phyloP scores from a whole-genome alignment of 805 yeast species.

The Alloascoidea africana region DNA sequence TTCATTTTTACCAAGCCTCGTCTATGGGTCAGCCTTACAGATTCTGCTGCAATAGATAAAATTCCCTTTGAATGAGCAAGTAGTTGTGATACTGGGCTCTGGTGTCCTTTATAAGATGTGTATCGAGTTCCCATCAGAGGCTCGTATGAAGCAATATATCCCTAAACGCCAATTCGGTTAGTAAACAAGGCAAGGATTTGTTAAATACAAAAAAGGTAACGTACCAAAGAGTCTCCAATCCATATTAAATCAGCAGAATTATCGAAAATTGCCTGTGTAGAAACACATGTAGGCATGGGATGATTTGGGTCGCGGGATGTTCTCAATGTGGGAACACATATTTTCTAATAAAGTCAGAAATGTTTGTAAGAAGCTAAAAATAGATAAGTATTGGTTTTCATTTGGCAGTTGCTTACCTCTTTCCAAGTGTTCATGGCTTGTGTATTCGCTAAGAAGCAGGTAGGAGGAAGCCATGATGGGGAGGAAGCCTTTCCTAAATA shows the following conservation, averaged over 20 bases:
- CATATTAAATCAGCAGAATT: constrained; percentile 47
- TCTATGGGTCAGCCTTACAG: constrained; percentile 29
- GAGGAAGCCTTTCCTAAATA: too few relatives aligned
- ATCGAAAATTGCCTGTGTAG: constrained; percentile 31
- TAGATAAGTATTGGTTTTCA: neutral
- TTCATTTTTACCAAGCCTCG: constrained; percentile 26
- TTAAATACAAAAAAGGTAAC: constrained; percentile 24
- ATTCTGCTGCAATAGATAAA: constrained; percentile 27
- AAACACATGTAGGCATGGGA: neutral
- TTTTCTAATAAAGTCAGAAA: neutral
- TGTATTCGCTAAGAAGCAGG: too few relatives aligned
- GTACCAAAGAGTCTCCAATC: constrained; percentile 48
- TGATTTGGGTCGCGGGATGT: neutral
- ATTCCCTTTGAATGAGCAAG: constrained; percentile 33
- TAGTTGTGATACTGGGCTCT: constrained; percentile 26
- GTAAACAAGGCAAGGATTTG: neutral
- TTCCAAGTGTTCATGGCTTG: neutral
- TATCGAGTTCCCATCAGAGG: neutral
- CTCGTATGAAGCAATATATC: neutral
- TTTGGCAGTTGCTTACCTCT: neutral
- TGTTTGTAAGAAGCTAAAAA: neutral
- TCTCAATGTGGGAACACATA: neutral
- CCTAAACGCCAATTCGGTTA: neutral
- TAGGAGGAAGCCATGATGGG: too few relatives aligned
- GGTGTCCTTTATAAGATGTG: constrained; percentile 14